Evolutionary conservation across 331 rosid genomes (phyloP), one percentile per base, ranked within the genome.

Genomic region (Acacia concinna): DNA sequence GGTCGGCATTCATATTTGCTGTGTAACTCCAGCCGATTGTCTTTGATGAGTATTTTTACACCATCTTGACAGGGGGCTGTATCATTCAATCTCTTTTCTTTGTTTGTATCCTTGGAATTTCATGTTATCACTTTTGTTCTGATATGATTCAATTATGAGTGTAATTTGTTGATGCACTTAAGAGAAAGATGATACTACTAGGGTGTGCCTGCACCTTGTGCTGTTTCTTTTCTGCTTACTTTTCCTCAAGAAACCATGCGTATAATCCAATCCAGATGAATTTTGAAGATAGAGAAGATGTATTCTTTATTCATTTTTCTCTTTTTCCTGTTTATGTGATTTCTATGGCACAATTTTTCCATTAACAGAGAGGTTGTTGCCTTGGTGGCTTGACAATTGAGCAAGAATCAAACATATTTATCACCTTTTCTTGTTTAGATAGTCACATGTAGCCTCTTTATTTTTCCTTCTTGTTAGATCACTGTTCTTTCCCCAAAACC

Each of bases 21-120:
- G 11, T 25, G 17, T 62, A 14, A 14, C 21, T 14, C 68, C 40
- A 0, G 68, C 4, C 14, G 38, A 62, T 62, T 62, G 68, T 62
- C 40, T 62, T 28, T 62, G 8, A 62, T 6, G 40, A 14, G 38
- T 28, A 37, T 14, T 62, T 31, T 27, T 5, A 59, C 7, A 31
- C 31, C 23, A 10, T 17, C 40, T 14, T 4, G 17, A 6, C 28
- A 8, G 12, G 66, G 66, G 1, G 66, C 28, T 59, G 8, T 11
- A 59, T 75, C 65, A 64, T 25, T 43, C 8, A 65, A 66, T 65
- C 46, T 20, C 43, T 76, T 49, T 54, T 54, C 68, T 78, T 67
- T 28, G 35, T 62, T 78, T 30, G 21, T 69, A 4, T 3, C 35
- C 35, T 78, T 43, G 31, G 49, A 35, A 37, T n/a, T 35, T 37